Conservation (phyloP, 441 rosid genomes). For the Euphorbia corollata region DNA sequence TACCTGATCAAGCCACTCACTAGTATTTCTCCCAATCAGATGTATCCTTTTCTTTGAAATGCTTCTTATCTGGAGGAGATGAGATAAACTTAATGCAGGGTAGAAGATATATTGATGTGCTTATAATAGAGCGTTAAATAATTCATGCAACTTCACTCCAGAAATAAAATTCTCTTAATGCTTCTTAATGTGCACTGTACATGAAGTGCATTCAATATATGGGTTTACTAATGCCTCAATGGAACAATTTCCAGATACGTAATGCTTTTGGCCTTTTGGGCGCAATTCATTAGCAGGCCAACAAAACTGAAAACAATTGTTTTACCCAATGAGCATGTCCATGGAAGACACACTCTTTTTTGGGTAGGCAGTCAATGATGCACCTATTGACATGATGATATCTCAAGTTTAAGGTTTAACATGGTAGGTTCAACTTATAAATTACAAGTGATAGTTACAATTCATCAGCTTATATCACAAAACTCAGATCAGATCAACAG, state of each 20-base stretch:
- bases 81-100: conserved; percentile 17
- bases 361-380: too few relatives aligned
- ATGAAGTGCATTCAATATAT: background rate
- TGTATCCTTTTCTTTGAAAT: conserved; percentile 44
- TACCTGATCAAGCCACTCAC: conserved; percentile 48
- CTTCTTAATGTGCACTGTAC: background rate
- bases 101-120: background rate
- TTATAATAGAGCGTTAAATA: background rate
- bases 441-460: background rate
- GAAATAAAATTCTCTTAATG: background rate
- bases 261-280: too few relatives aligned
- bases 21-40: conserved; percentile 54
- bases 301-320: background rate
- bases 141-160: background rate
- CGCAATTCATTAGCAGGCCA: background rate
- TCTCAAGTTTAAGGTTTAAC: background rate
- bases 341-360: background rate
- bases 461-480: background rate
- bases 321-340: conserved; percentile 3
- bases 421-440: conserved; percentile 1
- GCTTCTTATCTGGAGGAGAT: conserved; percentile 30
- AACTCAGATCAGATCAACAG: background rate
- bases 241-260: background rate
- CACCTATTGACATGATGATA: background rate
- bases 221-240: background rate